Base-by-base conservation (phyloP, 2,329 filamentous ascomycete species). In the Leptographium flavum region DNA sequence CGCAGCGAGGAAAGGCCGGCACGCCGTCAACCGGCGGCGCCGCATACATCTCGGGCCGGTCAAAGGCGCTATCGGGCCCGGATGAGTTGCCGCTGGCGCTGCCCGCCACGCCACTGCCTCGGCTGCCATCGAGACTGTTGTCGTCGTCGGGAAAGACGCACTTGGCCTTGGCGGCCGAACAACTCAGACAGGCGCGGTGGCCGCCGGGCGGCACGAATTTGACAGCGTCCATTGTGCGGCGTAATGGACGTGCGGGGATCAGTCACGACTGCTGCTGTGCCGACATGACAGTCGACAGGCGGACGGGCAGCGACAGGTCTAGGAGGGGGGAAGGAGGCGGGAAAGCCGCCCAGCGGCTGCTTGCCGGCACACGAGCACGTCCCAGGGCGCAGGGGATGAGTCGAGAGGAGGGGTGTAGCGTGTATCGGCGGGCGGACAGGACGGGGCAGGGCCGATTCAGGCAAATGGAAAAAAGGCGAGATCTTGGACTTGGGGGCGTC, bases 161-260 rank as follows among this genome's bases (percentile, higher is more conserved):
- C 44, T 52, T 53, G 22, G 53, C 50, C 37, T 56, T 56, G 30
- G 54, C 50, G 4, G 49, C 43, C 2, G 52, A 53, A 35, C 52
- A 56, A 45, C 46, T 52, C 13, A 51, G 49, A 40, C 54, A 56
- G 17, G 54, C 54, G 11, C 54, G 47, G 35, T 54, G 50, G 43
- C 53, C 53, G 38, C 51, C 53, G 2, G 53, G 52, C 1, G 53
- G 53, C 9, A 55, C 53, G 22, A 54, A 55, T 46, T 54, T 54
- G 45, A 55, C 46, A 4, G 41, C 17, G 14, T 53, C 49, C 51
- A 53, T 53, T 4, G 33, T 14, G n/a, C 11, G 13, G 17, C 17
- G 33, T 79, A 47, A 15, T 17, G 6, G 37, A 28, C 27, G 37
- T 43, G 38, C 35, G n/a, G 27, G 21, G 19, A 22, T 32, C 25